These are phyloP conservation scores for Stephania yunnanensis DNA, from an alignment of 164 flowering plant genomes.

Conservation along the genomic window DNA sequence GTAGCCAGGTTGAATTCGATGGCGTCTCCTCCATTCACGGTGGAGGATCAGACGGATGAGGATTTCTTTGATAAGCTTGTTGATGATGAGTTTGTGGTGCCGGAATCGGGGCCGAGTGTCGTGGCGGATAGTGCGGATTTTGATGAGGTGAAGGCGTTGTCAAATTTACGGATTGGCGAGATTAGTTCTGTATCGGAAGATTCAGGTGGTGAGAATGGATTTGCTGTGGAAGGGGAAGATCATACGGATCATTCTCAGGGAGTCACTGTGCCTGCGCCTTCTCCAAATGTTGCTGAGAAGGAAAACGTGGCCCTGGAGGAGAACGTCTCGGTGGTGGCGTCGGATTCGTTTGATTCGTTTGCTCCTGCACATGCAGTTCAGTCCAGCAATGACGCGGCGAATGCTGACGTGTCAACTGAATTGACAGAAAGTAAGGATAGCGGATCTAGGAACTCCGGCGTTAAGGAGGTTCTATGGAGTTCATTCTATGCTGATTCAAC, in stretches of 20 bases:
- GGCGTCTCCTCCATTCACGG: constrained; percentile 37
- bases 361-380: constrained; percentile 19
- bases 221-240: constrained; percentile 9
- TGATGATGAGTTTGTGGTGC: constrained; percentile 29
- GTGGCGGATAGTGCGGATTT: constrained; percentile 18
- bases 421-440: constrained; percentile 12
- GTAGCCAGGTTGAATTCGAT: constrained; percentile 14
- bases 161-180: constrained; percentile 23
- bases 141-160: constrained; percentile 27
- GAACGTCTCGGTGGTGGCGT: constrained; percentile 20
- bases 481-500: constrained; percentile 44
- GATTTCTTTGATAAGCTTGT: constrained; percentile 54
- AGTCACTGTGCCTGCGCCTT: not conserved
- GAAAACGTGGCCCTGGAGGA: constrained; percentile 16
- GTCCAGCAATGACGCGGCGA: constrained; percentile 12
- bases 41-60: constrained; percentile 57
- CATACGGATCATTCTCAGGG: not conserved
- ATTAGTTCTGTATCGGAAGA: constrained; percentile 13
- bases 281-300: constrained; percentile 9
- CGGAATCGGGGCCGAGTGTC: constrained; percentile 12
- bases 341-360: constrained; percentile 28
- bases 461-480: constrained; percentile 87
- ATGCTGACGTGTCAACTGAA: constrained; percentile 20
- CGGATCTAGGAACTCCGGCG: constrained; percentile 32
- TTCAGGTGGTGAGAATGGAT: constrained; percentile 7